Evolutionary conservation across 805 yeast genomes (phyloP), one percentile per base, ranked within the genome.

Genomic region (Zygoascus tannicola): DNA sequence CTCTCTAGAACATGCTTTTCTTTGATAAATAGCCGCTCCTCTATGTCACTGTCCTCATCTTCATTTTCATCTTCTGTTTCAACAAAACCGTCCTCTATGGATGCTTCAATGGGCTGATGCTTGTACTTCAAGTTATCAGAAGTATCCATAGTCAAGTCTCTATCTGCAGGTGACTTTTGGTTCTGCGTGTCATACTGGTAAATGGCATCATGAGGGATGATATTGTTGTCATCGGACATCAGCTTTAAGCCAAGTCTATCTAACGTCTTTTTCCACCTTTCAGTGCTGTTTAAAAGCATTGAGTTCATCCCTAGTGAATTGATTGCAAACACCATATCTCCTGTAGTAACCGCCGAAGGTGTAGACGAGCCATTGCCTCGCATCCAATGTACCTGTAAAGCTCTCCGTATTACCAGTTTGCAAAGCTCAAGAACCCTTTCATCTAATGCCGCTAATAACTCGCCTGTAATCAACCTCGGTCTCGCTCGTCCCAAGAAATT

Each of bases 11-110:
- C 30, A 8, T 20, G n/a, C 3, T 32, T 30, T 22, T 40, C 43
- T 4, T 4, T n/a, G 20, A 30, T 15, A 14, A 34, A 5, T 2
- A 40, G 26, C 5, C 16, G 15, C 4, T 40, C 43, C 26, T 19
- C 32, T 19, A 14, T 5, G 7, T 19, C 44, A 3, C 5, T 12
- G 3, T 35, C 41, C 19, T 22, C 14, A n/a, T 35, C 41, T 4
- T 16, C 16, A 16, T 35, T 19, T 21, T 44, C 46, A 12, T 32
- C 21, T 34, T 33, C 44, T 18, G 23, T 33, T 16, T 35, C 41
- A 20, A n/a, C 14, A 21, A 21, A 33, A 18, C 12, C 16, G 22
- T 20, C 40, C 5, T 14, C 39, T 12, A 14, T 10, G 22, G 14
- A 35, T 8, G 19, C 10, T 26, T 26, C 30, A 8, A 26, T 14